These are phyloP conservation scores for Climacium dendroides DNA, from an alignment of 225 moss, liverwort and hornwort genomes.

Conservation along the genomic window DNA sequence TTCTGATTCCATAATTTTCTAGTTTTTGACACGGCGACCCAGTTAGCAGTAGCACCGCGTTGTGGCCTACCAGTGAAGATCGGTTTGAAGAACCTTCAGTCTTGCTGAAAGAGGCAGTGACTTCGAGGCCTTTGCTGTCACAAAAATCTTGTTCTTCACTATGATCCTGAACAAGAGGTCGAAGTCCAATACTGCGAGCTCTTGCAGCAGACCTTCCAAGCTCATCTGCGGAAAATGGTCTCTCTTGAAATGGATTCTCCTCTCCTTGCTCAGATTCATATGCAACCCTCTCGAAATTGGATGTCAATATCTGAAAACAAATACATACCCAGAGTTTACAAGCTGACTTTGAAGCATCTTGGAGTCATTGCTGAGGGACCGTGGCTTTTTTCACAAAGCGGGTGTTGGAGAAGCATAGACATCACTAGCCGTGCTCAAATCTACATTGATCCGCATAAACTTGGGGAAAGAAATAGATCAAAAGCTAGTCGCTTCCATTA, in stretches of 20 bases:
- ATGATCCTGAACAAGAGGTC: conserved; percentile 32
- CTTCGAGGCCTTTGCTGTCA: conserved; percentile 25
- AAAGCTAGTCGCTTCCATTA: not conserved
- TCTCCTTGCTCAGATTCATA: conserved; percentile 34
- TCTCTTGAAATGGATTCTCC: not conserved
- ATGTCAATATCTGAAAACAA: conserved; percentile 46
- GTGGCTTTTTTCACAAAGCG: not conserved
- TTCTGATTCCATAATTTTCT: not conserved
- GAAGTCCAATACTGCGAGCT: conserved; percentile 33
- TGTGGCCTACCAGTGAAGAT: conserved; percentile 44
- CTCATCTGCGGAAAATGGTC: conserved; percentile 2
- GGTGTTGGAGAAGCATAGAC: not conserved
- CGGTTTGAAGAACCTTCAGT: conserved; percentile 17
- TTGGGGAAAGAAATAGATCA: not conserved
- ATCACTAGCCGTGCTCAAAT: not conserved
- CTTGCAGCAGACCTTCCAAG: not conserved
- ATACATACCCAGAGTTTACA: not conserved
- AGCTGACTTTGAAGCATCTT: not conserved
- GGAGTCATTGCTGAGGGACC: not conserved
- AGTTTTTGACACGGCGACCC: not conserved
- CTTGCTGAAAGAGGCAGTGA: conserved; percentile 8
- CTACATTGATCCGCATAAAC: not conserved
- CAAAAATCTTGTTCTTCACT: conserved; percentile 5
- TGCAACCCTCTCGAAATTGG: conserved; percentile 60
- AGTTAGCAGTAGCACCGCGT: not conserved